Evolutionary conservation across 1,284 basidiomycete genomes (phyloP).

Genomic region (Trametes sp.): DNA sequence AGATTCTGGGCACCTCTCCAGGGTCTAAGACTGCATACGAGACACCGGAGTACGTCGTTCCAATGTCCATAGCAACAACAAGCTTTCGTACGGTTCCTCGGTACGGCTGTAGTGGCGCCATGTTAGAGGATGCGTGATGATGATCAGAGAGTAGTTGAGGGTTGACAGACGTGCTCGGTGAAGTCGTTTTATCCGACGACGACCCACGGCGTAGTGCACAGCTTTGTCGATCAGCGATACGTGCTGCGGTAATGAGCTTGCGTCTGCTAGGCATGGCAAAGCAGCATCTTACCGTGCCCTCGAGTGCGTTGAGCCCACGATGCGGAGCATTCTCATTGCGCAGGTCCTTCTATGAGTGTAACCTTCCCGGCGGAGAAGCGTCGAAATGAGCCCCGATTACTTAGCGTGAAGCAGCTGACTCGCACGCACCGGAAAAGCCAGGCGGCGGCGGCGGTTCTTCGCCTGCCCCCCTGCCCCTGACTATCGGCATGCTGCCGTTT

Average conservation of each 20-base stretch:
- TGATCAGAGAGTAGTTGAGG: not conserved
- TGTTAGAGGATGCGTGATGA: not conserved
- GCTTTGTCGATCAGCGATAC: too few relatives aligned
- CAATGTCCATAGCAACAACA: constrained; percentile 59
- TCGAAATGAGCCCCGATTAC: not conserved
- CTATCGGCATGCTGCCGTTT: constrained; percentile 5
- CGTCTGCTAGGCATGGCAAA: not conserved
- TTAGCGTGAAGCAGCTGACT: not conserved
- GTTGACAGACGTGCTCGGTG: too few relatives aligned
- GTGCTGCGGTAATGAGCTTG: constrained; percentile 7
- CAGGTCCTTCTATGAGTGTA: not conserved
- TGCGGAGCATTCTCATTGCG: not conserved
- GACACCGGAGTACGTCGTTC: constrained; percentile 60
- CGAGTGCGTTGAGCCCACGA: not conserved
- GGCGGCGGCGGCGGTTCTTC: not conserved
- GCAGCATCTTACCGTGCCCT: too few relatives aligned
- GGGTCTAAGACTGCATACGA: constrained; percentile 55
- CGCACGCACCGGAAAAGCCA: not conserved
- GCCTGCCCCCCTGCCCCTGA: not conserved
- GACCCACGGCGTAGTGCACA: too few relatives aligned
- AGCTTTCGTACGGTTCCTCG: constrained; percentile 43
- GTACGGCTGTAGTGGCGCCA: constrained; percentile 8
- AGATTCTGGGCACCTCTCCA: constrained; percentile 54
- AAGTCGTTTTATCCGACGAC: too few relatives aligned
- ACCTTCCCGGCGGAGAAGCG: not conserved